Base-by-base conservation (phyloP, 345 rosid genomes). In the Populus alba region DNA sequence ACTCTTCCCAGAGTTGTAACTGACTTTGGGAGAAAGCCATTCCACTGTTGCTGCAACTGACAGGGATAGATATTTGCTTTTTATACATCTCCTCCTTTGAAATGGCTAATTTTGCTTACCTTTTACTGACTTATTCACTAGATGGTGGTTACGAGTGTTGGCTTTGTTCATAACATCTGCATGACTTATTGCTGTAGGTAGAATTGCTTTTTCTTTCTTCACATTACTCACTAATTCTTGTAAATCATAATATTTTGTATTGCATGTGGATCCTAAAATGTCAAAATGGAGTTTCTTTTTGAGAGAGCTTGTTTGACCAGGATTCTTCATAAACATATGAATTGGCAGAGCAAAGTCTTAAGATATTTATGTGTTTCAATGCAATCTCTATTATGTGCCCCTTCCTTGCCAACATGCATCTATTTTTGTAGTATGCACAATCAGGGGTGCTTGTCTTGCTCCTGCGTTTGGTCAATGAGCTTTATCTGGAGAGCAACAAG, bases 381-480 rank as follows among this genome's bases (percentile, higher is more conserved):
- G 51, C 49, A 71, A 37, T 47, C 43, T 38, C 20, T 16, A 16
- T 57, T 10, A 51, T 39, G n/a, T 68, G 41, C 73, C 41, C 73
- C 22, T 57, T 80, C 70, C 65, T 68, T 71, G 53, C 77, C 81
- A 79, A 59, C 65, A 16, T 78, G 55, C 55, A 18, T 69, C 49
- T 79, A 65, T 75, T 83, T 37, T 84, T 77, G 87, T 82, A 95
- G 99, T 87, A 89, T 81, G 72, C 87, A 53, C 88, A 88, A 82
- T 94, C 97, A 25, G 98, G 95, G 23, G 63, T 90, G 78, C 81
- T 86, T 33, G 87, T 96, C 75, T 84, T 96, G 87, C 92, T 96
- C 73, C 81, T 93, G 80, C 97, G 85, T 75, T 82, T 96, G 88
- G 95, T 95, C 70, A 92, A 91, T 25, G 89, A 79, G 81, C 85